phyloP scores from a whole-genome alignment of 176 grass and related monocot species.

The Lolium perenne region DNA sequence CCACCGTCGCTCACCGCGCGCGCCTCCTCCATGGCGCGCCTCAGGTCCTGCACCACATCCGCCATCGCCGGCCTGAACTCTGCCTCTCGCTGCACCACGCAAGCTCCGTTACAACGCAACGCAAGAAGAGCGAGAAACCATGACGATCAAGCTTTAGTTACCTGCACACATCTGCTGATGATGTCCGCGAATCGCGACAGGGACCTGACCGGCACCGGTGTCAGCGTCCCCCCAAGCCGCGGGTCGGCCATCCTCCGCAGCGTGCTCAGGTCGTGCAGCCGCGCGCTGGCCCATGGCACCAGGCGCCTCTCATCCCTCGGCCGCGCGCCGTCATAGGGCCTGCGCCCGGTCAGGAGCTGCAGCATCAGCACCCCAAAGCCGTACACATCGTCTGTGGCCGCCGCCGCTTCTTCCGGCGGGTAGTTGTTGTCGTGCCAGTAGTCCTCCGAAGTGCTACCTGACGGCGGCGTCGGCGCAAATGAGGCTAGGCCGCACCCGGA shows the following conservation, averaged over 20 bases:
- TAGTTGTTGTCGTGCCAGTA: constrained; percentile 17
- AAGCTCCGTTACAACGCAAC: background rate
- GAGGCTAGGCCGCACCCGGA: constrained; percentile 47
- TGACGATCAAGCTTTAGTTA: background rate
- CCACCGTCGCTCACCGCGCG: background rate
- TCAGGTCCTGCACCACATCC: constrained; percentile 66
- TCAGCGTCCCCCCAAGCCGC: background rate
- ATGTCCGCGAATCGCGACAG: constrained; percentile 71
- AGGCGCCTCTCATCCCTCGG: constrained; percentile 53
- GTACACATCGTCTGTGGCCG: constrained; percentile 51
- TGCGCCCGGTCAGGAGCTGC: constrained; percentile 69
- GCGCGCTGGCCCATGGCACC: constrained; percentile 57
- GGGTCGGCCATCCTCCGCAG: constrained; percentile 64
- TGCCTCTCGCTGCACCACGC: constrained; percentile 44
- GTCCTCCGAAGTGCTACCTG: background rate
- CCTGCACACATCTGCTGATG: constrained; percentile 69
- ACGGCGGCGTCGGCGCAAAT: background rate
- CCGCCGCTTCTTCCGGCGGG: constrained; percentile 31
- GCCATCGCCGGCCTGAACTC: constrained; percentile 65
- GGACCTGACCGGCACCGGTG: constrained; percentile 46
- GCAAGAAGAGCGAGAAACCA: background rate
- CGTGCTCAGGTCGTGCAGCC: constrained; percentile 62
- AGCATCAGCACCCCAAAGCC: constrained; percentile 71
- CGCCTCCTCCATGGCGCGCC: constrained; percentile 25
- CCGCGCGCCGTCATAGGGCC: constrained; percentile 52